Evolutionary conservation across 1,139 yeast species (phyloP).

Genomic region (Zygoascus sp.): DNA sequence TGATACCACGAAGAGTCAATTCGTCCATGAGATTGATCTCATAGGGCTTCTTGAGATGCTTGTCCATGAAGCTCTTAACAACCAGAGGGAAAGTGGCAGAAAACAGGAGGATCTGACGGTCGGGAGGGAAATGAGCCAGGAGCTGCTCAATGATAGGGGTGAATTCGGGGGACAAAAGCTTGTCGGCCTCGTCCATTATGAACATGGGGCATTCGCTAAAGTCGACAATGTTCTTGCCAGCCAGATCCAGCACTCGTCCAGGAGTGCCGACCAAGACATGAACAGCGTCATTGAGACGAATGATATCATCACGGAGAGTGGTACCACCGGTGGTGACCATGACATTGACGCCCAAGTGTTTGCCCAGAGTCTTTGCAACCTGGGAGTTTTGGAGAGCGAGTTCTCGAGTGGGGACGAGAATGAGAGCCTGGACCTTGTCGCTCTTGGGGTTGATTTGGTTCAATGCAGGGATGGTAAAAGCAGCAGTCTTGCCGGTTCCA

Average conservation of each 20-base stretch:
- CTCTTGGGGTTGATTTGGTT: slow-evolving; percentile 80
- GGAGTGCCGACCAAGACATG: slow-evolving; percentile 93
- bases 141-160: slow-evolving; percentile 85
- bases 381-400: slow-evolving; percentile 96
- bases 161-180: slow-evolving; percentile 89
- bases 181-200: slow-evolving; percentile 99
- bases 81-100: slow-evolving; percentile 96
- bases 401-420: slow-evolving; percentile 91
- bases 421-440: slow-evolving; percentile 81
- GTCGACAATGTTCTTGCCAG: slow-evolving; percentile 82
- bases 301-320: slow-evolving; percentile 84
- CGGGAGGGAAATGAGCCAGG: slow-evolving; percentile 69
- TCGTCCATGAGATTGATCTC: slow-evolving; percentile 98
- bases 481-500: slow-evolving; percentile 98
- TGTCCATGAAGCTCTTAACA: slow-evolving; percentile 88
- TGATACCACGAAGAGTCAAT: slow-evolving; percentile 89
- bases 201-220: slow-evolving; percentile 82
- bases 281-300: slow-evolving; percentile 88
- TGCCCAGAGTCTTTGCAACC: slow-evolving; percentile 95
- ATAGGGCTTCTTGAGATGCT: slow-evolving; percentile 85
- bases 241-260: slow-evolving; percentile 93
- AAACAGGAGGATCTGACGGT: slow-evolving; percentile 82
- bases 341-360: slow-evolving; percentile 85
- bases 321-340: slow-evolving; percentile 99
- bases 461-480: slow-evolving; percentile 83